Conservation (phyloP, 805 yeast genomes). For the Metschnikowia aberdeeniae region DNA sequence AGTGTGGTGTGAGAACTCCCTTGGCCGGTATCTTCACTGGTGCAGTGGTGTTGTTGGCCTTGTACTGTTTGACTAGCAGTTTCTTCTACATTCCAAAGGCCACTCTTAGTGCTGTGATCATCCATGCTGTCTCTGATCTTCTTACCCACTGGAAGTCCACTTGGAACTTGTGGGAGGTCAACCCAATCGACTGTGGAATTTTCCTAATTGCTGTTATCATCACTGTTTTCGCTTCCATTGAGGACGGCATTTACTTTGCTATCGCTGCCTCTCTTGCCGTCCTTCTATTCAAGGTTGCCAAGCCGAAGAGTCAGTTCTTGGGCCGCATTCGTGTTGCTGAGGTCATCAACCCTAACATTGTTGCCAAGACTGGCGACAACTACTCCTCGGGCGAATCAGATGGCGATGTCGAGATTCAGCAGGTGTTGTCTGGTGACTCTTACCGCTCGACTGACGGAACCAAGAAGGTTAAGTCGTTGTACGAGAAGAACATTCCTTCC, state of each 20-base stretch:
- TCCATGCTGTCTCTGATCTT: slow-evolving; percentile 89
- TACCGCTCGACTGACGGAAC: slow-evolving; percentile 22
- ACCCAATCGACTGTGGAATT: slow-evolving; percentile 71
- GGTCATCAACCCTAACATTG: slow-evolving; percentile 57
- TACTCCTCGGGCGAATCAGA: slow-evolving; percentile 19
- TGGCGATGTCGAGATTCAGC: slow-evolving; percentile 39
- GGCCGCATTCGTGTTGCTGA: slow-evolving; percentile 74
- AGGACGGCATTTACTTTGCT: slow-evolving; percentile 88
- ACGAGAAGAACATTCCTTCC: slow-evolving; percentile 17
- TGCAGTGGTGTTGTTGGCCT: slow-evolving; percentile 78
- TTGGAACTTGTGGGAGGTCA: slow-evolving; percentile 63
- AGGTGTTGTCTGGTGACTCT: slow-evolving; percentile 34
- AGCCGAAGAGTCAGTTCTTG: slow-evolving; percentile 77
- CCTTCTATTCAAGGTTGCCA: slow-evolving; percentile 68
- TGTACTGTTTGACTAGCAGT: slow-evolving; percentile 77
- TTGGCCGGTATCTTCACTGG: slow-evolving; percentile 90
- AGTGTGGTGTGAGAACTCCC: slow-evolving; percentile 94
- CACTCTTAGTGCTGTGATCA: slow-evolving; percentile 78
- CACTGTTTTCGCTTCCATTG: slow-evolving; percentile 76
- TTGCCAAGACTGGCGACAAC: slow-evolving; percentile 18
- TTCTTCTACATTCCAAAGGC: slow-evolving; percentile 92
- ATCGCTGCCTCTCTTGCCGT: slow-evolving; percentile 77
- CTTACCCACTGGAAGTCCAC: slow-evolving; percentile 66
- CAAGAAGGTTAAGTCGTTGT: slow-evolving; percentile 19
- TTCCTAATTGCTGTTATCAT: slow-evolving; percentile 70